Evolutionary conservation across 2,329 filamentous ascomycete genomes (phyloP).

Genomic region (Epichloe gansuensis): DNA sequence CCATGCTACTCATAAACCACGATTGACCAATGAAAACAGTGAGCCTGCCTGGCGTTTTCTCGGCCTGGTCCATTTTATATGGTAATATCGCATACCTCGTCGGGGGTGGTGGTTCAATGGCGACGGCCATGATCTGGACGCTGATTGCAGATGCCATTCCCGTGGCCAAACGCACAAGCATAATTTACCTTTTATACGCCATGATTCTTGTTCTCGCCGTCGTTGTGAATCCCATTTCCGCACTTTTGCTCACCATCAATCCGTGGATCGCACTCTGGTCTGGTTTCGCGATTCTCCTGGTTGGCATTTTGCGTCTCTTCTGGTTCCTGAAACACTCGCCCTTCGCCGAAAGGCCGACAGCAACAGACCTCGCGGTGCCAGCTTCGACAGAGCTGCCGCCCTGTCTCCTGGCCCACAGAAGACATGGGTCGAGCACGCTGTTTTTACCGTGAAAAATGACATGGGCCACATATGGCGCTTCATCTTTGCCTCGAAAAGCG

Average conservation of each 20-base stretch:
- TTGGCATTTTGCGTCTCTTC: slow-evolving; percentile 18
- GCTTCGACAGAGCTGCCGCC: slow-evolving; percentile 2
- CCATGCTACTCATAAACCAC: slow-evolving; percentile 1
- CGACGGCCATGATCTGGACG: slow-evolving; percentile 33
- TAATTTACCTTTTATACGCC: slow-evolving; percentile 29
- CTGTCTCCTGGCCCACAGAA: background rate
- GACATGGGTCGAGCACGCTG: slow-evolving; percentile 11
- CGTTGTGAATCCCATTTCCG: slow-evolving; percentile 27
- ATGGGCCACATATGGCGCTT: slow-evolving; percentile 27
- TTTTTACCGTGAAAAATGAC: slow-evolving; percentile 18
- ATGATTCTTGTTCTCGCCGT: slow-evolving; percentile 26
- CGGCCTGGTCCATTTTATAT: slow-evolving; percentile 27
- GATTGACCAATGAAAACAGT: too few relatives aligned
- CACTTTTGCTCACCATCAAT: slow-evolving; percentile 24
- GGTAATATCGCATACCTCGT: slow-evolving; percentile 24
- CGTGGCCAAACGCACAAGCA: slow-evolving; percentile 23
- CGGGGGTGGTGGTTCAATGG: slow-evolving; percentile 28
- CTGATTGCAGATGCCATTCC: slow-evolving; percentile 32
- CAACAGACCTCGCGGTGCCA: slow-evolving; percentile 7
- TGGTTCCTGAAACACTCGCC: slow-evolving; percentile 32
- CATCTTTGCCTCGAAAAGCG: slow-evolving; percentile 24
- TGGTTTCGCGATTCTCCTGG: slow-evolving; percentile 18
- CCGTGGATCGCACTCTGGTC: slow-evolving; percentile 29
- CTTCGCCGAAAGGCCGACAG: slow-evolving; percentile 20
- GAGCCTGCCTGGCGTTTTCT: slow-evolving; percentile 11